phyloP scores from a whole-genome alignment of 768 basidiomycete genomes.

The Porpolomopsis calyptriformis region DNA sequence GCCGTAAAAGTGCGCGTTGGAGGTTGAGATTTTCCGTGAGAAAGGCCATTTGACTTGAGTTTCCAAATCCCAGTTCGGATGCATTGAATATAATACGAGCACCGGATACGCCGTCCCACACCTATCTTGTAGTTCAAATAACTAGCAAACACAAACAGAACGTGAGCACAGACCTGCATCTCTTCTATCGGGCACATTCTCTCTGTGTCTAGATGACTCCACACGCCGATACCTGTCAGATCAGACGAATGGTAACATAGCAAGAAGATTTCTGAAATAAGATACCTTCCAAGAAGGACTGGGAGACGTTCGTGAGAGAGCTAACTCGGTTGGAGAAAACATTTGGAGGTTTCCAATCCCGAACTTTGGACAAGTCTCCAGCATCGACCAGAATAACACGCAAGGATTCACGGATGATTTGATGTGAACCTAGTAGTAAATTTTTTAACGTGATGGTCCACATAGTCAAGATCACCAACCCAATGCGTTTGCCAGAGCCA shows the following conservation, averaged over 20 bases:
- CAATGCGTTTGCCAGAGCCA: slow-evolving; percentile 80
- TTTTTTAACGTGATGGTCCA: neutral
- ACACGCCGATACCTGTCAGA: slow-evolving; percentile 65
- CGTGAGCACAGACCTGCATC: slow-evolving; percentile 50
- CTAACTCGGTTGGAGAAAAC: slow-evolving; percentile 77
- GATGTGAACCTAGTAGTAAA: slow-evolving; percentile 39
- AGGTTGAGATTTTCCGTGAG: slow-evolving; percentile 91
- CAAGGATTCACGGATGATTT: slow-evolving; percentile 38
- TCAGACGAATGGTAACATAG: slow-evolving; percentile 5
- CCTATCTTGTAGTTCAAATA: slow-evolving; percentile 28
- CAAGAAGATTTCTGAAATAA: neutral
- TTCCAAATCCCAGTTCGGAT: slow-evolving; percentile 31
- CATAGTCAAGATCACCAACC: slow-evolving; percentile 34
- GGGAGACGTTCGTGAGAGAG: slow-evolving; percentile 71
- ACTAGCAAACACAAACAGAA: slow-evolving; percentile 1
- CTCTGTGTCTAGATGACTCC: slow-evolving; percentile 58
- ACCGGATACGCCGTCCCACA: slow-evolving; percentile 88
- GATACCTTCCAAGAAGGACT: slow-evolving; percentile 54
- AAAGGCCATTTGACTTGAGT: slow-evolving; percentile 51
- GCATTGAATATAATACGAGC: slow-evolving; percentile 67
- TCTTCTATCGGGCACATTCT: slow-evolving; percentile 69
- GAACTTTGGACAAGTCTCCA: slow-evolving; percentile 57
- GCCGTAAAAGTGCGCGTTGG: slow-evolving; percentile 70
- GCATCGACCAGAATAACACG: slow-evolving; percentile 74
- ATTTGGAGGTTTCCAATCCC: slow-evolving; percentile 49